Evolutionary conservation across 1,139 yeast species (phyloP).

Genomic region (Debaryomycetaceae sp.): DNA sequence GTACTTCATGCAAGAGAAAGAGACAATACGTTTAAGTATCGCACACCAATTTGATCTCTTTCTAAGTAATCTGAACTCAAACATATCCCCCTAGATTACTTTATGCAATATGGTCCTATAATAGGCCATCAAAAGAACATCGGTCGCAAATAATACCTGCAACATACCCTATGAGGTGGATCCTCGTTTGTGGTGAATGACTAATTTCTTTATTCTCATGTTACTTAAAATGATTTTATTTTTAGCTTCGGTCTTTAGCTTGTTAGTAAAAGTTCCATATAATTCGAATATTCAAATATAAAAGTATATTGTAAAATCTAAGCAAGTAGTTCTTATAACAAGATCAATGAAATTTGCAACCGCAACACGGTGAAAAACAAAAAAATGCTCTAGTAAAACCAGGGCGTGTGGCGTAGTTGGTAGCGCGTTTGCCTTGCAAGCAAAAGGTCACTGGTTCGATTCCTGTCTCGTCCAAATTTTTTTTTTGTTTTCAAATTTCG

Average conservation of each 20-base stretch:
- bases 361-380: too few species aligned
- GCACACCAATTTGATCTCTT: too few species aligned
- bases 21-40: constrained; percentile 22
- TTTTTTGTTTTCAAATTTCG: constrained; percentile 10
- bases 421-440: constrained; percentile 71
- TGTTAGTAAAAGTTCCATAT: too few species aligned
- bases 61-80: too few species aligned
- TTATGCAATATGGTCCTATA: neutral
- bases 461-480: constrained; percentile 57
- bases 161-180: neutral
- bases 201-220: neutral
- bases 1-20: constrained; percentile 16
- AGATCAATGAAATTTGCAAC: too few species aligned
- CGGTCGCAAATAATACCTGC: neutral
- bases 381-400: too few species aligned
- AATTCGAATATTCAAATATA: too few species aligned
- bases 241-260: neutral
- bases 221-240: too few species aligned
- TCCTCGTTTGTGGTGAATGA: neutral
- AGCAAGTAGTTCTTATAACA: too few species aligned
- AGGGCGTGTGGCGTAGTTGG: constrained; percentile 74
- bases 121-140: neutral
- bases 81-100: too few species aligned
- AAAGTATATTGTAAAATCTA: too few species aligned
- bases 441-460: constrained; percentile 65